A percentile compares a stretch with the other conserved stretches of the same genome.
Evolutionary conservation across 352 stramenopile species (phyloP).

Genomic region (Globisporangium sylvaticum): DNA sequence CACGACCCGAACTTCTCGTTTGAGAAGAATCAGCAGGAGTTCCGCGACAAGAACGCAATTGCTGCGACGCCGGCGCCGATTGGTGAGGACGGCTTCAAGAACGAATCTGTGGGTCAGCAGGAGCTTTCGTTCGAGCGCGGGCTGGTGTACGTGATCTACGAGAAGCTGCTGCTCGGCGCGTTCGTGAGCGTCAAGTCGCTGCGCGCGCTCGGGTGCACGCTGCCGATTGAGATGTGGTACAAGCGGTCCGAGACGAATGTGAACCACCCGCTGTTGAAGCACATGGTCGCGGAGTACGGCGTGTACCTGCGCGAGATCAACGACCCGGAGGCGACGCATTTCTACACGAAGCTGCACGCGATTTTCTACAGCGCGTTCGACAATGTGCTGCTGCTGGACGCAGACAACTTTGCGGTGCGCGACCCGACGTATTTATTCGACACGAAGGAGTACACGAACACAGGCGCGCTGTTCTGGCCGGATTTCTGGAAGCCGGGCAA

Average conservation of each 20-base stretch:
- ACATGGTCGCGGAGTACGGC: conserved; percentile 32
- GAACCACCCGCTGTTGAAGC: conserved; percentile 32
- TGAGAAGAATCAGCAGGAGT: conserved; percentile 13
- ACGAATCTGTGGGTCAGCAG: conserved; percentile 13
- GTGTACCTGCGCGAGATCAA: conserved; percentile 46
- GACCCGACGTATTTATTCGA: conserved; percentile 51
- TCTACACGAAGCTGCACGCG: conserved; percentile 54
- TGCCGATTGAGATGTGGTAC: conserved; percentile 64
- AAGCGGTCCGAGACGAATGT: conserved; percentile 33
- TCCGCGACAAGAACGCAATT: conserved; percentile 10
- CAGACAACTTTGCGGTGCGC: conserved; percentile 55
- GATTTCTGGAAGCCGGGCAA: conserved; percentile 22
- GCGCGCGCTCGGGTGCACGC: conserved; percentile 34
- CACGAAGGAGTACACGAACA: conserved; percentile 11
- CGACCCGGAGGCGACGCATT: conserved; percentile 34
- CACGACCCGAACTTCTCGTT: conserved; percentile 20
- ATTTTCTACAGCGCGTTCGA: conserved; percentile 57
- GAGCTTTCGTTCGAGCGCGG: conserved; percentile 22
- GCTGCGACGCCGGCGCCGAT: conserved; percentile 17
- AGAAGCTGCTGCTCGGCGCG: conserved; percentile 19
- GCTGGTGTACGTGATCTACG: conserved; percentile 27
- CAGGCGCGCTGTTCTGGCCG: conserved; percentile 22
- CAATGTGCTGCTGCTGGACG: conserved; percentile 50
- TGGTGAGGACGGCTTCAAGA: conserved; percentile 17
- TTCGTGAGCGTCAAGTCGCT: conserved; percentile 26